Conservation (phyloP, 805 yeast species). For the Starmerella apis region DNA sequence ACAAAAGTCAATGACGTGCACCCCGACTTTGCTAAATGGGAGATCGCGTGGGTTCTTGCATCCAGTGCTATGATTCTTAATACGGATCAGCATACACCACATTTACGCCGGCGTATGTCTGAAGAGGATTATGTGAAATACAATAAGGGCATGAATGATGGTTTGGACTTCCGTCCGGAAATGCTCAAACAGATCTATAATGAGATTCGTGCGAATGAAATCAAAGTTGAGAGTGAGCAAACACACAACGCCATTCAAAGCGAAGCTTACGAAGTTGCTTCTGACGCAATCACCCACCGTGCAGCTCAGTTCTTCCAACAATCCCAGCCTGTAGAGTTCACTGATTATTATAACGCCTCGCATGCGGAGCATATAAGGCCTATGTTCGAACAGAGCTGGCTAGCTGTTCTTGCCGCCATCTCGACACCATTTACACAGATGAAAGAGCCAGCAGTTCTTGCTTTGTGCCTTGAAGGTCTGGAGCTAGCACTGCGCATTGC, state of each 20-base stretch:
- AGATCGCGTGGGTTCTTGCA: constrained; percentile 82
- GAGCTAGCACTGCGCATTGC: constrained; percentile 73
- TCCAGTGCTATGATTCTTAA: constrained; percentile 88
- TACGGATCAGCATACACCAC: constrained; percentile 86
- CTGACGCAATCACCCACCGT: constrained; percentile 79
- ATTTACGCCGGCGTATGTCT: constrained; percentile 73
- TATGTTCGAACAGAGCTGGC: constrained; percentile 90
- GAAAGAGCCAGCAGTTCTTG: constrained; percentile 43
- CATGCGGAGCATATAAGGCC: constrained; percentile 86
- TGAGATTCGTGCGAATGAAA: constrained; percentile 76
- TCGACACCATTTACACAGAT: constrained; percentile 89
- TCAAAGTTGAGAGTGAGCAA: constrained; percentile 84
- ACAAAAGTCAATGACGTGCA: constrained; percentile 38
- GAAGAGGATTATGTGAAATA: constrained; percentile 75
- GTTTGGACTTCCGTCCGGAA: constrained; percentile 68
- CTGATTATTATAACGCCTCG: constrained; percentile 65
- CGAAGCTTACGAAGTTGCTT: constrained; percentile 75
- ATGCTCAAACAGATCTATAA: constrained; percentile 56
- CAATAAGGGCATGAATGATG: constrained; percentile 88
- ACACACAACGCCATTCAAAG: constrained; percentile 82
- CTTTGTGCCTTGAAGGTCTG: constrained; percentile 67
- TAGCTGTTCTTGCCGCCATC: constrained; percentile 89
- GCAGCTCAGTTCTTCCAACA: constrained; percentile 73
- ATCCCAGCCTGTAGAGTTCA: constrained; percentile 37
- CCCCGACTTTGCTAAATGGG: constrained; percentile 67